phyloP scores from a whole-genome alignment of 208 protist genomes.

The Lotmaria passim region DNA sequence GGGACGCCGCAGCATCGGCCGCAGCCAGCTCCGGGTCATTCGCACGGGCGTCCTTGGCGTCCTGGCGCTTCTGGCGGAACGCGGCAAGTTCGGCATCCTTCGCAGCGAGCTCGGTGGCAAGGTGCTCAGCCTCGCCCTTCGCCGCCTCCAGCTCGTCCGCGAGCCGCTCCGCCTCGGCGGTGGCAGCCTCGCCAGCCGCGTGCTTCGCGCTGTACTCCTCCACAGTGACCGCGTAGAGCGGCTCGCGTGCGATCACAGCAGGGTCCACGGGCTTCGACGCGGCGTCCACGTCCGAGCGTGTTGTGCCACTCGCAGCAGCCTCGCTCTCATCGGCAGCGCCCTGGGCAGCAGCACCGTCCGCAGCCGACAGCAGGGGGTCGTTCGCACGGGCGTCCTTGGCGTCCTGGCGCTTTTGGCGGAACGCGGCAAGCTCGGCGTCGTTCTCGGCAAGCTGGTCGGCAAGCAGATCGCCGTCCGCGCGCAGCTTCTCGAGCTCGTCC shows the following conservation, averaged over 20 bases:
- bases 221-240: slow-evolving; percentile 5
- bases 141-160: not conserved
- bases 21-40: slow-evolving; percentile 11
- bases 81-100: slow-evolving; percentile 19
- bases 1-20: slow-evolving; percentile 3
- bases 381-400: slow-evolving; percentile 2
- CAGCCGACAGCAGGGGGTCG: slow-evolving; percentile 10
- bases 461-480: not conserved
- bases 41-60: slow-evolving; percentile 2
- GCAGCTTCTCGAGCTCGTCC: not conserved
- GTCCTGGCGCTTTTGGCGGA: slow-evolving; percentile 15
- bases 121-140: not conserved
- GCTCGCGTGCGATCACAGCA: not conserved
- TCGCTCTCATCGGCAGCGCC: not conserved
- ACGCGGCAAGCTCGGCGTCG: slow-evolving; percentile 16
- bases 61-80: slow-evolving; percentile 16
- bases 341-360: slow-evolving; percentile 8
- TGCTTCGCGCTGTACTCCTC: slow-evolving; percentile 15
- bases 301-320: not conserved
- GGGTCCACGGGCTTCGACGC: slow-evolving; percentile 7
- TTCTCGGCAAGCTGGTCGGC: slow-evolving; percentile 17
- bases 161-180: not conserved
- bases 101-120: slow-evolving; percentile 15
- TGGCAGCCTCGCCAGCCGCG: not conserved
- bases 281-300: slow-evolving; percentile 3